phyloP scores from a whole-genome alignment of 2,329 filamentous ascomycete species.

The Gaeumannomyces tritici region DNA sequence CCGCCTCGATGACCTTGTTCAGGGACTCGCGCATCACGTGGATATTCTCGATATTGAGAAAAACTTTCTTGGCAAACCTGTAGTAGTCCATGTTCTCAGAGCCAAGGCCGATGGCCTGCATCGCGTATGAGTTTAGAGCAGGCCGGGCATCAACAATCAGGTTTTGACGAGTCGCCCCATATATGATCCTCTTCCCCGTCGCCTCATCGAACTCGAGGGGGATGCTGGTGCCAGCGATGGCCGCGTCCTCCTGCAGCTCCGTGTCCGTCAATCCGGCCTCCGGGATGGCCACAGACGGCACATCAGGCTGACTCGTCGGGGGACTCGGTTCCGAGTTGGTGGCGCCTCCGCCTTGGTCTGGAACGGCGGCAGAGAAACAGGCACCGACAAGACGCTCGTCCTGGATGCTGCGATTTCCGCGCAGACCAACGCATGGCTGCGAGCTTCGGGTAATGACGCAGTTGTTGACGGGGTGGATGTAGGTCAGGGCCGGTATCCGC shows the following conservation, averaged over 20 bases:
- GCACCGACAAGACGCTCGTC: conserved; percentile 90
- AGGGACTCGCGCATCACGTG: conserved; percentile 95
- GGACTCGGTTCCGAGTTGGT: conserved; percentile 66
- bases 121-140: conserved; percentile 86
- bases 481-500: conserved; percentile 81
- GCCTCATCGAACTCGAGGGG: conserved; percentile 46
- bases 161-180: conserved; percentile 82
- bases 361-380: conserved; percentile 65
- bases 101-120: conserved; percentile 85
- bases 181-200: conserved; percentile 51
- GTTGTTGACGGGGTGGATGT: conserved; percentile 94
- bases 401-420: conserved; percentile 83
- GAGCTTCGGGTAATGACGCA: conserved; percentile 94
- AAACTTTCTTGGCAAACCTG: conserved; percentile 81
- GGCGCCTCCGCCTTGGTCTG: conserved; percentile 87
- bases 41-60: conserved; percentile 95
- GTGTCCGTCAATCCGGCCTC: conserved; percentile 48
- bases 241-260: conserved; percentile 60
- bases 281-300: conserved; percentile 22
- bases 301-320: conserved; percentile 41
- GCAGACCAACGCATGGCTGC: conserved; percentile 80
- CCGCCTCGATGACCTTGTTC: conserved; percentile 74
- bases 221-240: conserved; percentile 34
- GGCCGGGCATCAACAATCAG: conserved; percentile 93
- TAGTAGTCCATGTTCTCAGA: conserved; percentile 99